Conservation (phyloP, 2,329 filamentous ascomycete species). For the Diaporthe ilicicola region DNA sequence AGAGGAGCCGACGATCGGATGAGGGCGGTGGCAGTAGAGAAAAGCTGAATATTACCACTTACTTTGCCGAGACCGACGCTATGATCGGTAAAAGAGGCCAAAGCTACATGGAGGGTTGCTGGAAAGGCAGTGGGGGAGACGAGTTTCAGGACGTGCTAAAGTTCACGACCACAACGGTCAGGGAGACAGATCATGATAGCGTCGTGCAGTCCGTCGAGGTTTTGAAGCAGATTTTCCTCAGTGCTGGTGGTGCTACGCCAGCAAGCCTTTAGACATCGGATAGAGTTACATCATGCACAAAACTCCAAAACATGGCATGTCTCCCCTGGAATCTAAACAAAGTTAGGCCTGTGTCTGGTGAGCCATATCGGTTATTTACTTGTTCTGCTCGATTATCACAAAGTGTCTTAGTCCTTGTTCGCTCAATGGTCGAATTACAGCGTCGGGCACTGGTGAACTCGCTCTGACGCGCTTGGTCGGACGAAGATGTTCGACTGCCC, state of each 20-base stretch:
- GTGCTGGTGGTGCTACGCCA: background rate
- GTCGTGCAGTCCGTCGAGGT: background rate
- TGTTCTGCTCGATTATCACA: too few species aligned
- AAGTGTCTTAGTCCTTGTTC: too few species aligned
- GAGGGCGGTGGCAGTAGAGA: background rate
- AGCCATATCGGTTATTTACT: too few species aligned
- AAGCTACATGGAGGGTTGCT: conserved; percentile 24
- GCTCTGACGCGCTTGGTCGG: too few species aligned
- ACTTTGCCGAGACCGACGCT: conserved; percentile 27
- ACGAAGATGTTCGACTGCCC: too few species aligned
- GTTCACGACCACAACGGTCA: background rate
- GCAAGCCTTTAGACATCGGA: background rate
- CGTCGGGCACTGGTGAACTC: too few species aligned
- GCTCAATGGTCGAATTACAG: too few species aligned
- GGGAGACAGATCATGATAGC: conserved; percentile 14
- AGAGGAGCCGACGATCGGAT: background rate
- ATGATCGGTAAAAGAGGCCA: conserved; percentile 28
- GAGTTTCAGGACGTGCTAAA: background rate
- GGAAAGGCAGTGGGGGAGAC: conserved; percentile 2
- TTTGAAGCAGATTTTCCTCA: conserved; percentile 15
- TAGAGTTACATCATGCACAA: background rate
- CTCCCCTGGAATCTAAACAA: background rate
- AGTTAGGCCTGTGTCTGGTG: too few species aligned
- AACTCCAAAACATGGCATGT: background rate
- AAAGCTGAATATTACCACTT: conserved; percentile 17